Percentiles rank a stretch among this genome's conserved stretches.
phyloP scores from a whole-genome alignment of 176 grass and related monocot genomes.

The Musa beccarii region DNA sequence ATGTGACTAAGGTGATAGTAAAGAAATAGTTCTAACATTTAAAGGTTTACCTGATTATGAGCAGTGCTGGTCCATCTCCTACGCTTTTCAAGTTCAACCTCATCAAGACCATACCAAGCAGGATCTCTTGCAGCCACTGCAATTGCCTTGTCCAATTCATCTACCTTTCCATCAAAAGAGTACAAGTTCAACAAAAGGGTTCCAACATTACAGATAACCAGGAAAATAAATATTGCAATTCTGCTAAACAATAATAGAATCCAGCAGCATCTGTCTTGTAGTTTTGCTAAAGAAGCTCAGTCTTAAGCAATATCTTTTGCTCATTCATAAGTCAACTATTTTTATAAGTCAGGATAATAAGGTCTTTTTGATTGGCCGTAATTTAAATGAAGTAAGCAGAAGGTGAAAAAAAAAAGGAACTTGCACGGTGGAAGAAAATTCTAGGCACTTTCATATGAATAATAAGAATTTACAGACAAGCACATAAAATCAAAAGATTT shows the following conservation, averaged over 20 bases:
- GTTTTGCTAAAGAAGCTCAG: too few species aligned
- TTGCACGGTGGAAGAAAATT: too few species aligned
- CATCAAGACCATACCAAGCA: slow-evolving; percentile 76
- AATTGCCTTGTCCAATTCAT: slow-evolving; percentile 83
- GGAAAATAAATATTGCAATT: background rate
- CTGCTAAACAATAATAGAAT: background rate
- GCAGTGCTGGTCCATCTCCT: slow-evolving; percentile 60
- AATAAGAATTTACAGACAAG: too few species aligned
- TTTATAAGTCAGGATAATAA: too few species aligned
- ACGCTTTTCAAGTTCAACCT: slow-evolving; percentile 67
- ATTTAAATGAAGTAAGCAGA: too few species aligned
- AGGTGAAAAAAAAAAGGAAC: too few species aligned
- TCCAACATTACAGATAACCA: background rate
- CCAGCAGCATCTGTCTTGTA: background rate
- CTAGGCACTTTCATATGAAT: too few species aligned
- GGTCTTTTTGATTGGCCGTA: too few species aligned
- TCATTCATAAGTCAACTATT: too few species aligned
- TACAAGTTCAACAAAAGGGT: slow-evolving; percentile 9
- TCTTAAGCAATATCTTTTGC: too few species aligned
- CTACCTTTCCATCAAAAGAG: slow-evolving; percentile 51
- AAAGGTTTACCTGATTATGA: slow-evolving; percentile 47
- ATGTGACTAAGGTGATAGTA: background rate
- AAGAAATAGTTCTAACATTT: too few species aligned
- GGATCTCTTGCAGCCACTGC: slow-evolving; percentile 67
- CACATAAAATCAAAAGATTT: too few species aligned